phyloP scores from a whole-genome alignment of 768 basidiomycete species.

The Pisolithus sp. region DNA sequence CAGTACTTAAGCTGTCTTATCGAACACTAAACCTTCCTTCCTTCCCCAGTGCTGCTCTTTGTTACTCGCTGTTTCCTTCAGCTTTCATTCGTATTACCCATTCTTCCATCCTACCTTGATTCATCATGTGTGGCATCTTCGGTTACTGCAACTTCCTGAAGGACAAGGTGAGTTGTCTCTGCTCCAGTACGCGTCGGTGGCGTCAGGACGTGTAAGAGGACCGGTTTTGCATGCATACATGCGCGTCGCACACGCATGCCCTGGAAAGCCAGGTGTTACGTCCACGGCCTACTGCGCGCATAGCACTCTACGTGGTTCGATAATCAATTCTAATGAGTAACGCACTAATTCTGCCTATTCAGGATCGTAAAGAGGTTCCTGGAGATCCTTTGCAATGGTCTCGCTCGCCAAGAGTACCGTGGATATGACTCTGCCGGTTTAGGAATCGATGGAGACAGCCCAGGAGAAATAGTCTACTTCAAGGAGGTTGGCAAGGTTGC shows the following conservation, averaged over 20 bases:
- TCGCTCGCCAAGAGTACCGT: conserved; percentile 94
- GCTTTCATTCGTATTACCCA: not conserved
- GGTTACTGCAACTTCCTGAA: conserved; percentile 91
- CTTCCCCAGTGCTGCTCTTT: conserved; percentile 12
- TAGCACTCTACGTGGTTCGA: not conserved
- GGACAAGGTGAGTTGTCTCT: conserved; percentile 67
- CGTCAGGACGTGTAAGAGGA: not conserved
- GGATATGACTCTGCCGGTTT: conserved; percentile 96
- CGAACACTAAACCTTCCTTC: not conserved
- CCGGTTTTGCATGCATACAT: conserved; percentile 1
- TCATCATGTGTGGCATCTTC: conserved; percentile 89
- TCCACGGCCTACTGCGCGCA: not conserved
- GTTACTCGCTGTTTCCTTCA: conserved; percentile 1
- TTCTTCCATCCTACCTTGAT: not conserved
- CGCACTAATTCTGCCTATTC: conserved; percentile 8
- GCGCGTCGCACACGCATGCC: not conserved
- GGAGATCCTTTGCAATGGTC: conserved; percentile 84
- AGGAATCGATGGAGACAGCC: conserved; percentile 86
- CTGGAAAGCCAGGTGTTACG: not conserved
- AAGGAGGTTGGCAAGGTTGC: conserved; percentile 98
- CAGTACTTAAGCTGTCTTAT: conserved; percentile 24
- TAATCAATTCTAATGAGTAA: not conserved
- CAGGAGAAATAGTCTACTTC: conserved; percentile 74
- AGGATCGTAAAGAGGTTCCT: conserved; percentile 90
- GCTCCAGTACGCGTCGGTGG: not conserved